These are phyloP conservation scores for Euphorbia lathyris DNA, from an alignment of 345 rosid species.

Conservation along the genomic window DNA sequence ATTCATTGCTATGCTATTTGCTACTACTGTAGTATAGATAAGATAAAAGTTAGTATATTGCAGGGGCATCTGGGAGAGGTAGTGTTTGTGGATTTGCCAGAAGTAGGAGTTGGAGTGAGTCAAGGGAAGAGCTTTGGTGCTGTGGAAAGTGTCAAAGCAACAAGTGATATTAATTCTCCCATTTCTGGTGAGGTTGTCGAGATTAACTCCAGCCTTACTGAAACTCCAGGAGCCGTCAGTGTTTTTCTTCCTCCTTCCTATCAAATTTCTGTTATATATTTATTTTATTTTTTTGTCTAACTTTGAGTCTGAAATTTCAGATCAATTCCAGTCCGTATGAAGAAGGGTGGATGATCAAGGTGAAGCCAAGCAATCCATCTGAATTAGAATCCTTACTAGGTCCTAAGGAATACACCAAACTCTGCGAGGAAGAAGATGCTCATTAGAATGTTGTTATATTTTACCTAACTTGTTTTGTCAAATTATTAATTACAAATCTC, in stretches of 20 bases:
- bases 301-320: slow-evolving; percentile 18
- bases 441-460: slow-evolving; percentile 39
- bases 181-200: slow-evolving; percentile 83
- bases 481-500: not conserved
- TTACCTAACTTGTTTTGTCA: not conserved
- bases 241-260: not conserved
- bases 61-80: slow-evolving; percentile 96
- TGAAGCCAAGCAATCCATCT: slow-evolving; percentile 76
- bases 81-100: slow-evolving; percentile 90
- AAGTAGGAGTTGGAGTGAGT: slow-evolving; percentile 44
- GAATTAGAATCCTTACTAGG: slow-evolving; percentile 76
- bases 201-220: slow-evolving; percentile 68
- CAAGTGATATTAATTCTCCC: slow-evolving; percentile 87
- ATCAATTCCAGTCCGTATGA: slow-evolving; percentile 85
- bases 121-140: slow-evolving; percentile 76
- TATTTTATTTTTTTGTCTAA: not conserved
- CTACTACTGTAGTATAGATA: no score
- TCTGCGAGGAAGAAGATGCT: slow-evolving; percentile 93
- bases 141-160: slow-evolving; percentile 94
- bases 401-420: slow-evolving; percentile 72
- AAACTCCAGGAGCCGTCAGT: slow-evolving; percentile 71
- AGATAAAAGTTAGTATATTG: no score
- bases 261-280: not conserved
- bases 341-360: slow-evolving; percentile 96
- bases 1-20: not conserved